Evolutionary conservation across 495 filamentous ascomycete genomes (phyloP).

Genomic region (Patellaria atrata): DNA sequence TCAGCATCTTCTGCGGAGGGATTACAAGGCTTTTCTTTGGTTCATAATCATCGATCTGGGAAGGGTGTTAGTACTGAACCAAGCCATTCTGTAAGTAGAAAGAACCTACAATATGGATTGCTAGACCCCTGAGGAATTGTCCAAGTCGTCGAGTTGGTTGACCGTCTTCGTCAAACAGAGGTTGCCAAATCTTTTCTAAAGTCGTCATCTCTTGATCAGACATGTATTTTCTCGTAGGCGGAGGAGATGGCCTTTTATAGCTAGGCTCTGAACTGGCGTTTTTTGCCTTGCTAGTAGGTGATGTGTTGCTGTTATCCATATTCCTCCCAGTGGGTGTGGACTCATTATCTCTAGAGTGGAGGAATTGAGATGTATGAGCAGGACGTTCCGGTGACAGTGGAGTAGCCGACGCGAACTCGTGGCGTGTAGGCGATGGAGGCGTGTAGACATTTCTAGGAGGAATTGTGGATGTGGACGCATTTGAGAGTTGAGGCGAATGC

Average conservation of each 20-base stretch:
- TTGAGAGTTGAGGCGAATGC: slow-evolving; percentile 12
- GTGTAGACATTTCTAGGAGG: slow-evolving; percentile 29
- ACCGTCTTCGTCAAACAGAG: slow-evolving; percentile 54
- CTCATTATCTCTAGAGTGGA: not conserved
- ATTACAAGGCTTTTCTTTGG: slow-evolving; percentile 67
- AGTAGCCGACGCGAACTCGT: slow-evolving; percentile 6
- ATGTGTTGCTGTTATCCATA: no score
- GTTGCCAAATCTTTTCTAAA: slow-evolving; percentile 60
- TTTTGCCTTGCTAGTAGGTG: no score
- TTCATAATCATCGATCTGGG: slow-evolving; percentile 61
- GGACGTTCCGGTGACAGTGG: not conserved
- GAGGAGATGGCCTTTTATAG: no score
- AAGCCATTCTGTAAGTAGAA: not conserved
- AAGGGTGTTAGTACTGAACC: not conserved
- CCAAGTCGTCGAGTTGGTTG: slow-evolving; percentile 52
- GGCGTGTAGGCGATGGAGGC: slow-evolving; percentile 25
- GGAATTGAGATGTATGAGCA: not conserved
- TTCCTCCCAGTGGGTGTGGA: not conserved
- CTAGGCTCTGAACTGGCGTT: no score
- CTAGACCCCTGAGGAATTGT: slow-evolving; percentile 62
- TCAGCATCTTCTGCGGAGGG: slow-evolving; percentile 61
- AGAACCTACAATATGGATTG: slow-evolving; percentile 55
- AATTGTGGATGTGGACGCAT: slow-evolving; percentile 19
- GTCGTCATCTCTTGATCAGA: slow-evolving; percentile 42
- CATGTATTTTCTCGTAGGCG: no score